Evolutionary conservation across 2,329 filamentous ascomycete species (phyloP), one percentile per base, ranked within the genome.

Genomic region (Sordariomycetes sp.): DNA sequence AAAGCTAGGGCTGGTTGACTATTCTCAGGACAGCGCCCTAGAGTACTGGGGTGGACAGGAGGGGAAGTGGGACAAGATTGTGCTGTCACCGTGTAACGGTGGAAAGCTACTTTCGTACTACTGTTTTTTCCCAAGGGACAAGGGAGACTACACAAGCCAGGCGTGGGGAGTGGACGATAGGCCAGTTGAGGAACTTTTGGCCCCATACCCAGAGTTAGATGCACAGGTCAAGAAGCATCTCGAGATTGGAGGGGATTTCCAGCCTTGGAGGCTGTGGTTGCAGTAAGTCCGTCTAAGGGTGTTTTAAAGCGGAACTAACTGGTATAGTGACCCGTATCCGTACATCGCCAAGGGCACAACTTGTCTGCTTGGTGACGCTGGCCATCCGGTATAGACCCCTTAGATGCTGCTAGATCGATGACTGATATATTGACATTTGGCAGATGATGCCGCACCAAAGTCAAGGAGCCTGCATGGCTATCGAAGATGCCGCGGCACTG

Each of bases 31-130:
- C 68, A 72, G 67, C 28, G 84, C 83, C 0, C 71, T 88, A 0
- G 81, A 88, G 66, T 87, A 86, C 71, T 87, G 84, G 84, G 85
- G 85, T 28, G 85, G 85, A 1, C 77, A 82, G 56, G 79, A 83
- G 57, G 72, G 70, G 57, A 81, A 80, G 63, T 81, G 74, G 74
- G 80, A 86, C 67, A 88, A 87, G 74, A 87, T 88, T 59, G 84
- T 87, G 5, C 71, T 87, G 1, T 86, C 82, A 0, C 82, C 84
- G 5, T 87, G 85, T 70, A 84, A 86, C 64, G 78, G 77, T 24
- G 83, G 84, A 56, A 78, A 78, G 60, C 70, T 86, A 2, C 72
- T 86, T 2, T 85, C 82, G 0, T 87, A 85, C 70, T 87, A 87
- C 69, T 85, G 82, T 68, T 86, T 86, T 71, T 86, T 84, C 65